Evolutionary conservation across 805 yeast genomes (phyloP), one percentile per base, ranked within the genome.

Genomic region (Saccharomyces paradoxus): DNA sequence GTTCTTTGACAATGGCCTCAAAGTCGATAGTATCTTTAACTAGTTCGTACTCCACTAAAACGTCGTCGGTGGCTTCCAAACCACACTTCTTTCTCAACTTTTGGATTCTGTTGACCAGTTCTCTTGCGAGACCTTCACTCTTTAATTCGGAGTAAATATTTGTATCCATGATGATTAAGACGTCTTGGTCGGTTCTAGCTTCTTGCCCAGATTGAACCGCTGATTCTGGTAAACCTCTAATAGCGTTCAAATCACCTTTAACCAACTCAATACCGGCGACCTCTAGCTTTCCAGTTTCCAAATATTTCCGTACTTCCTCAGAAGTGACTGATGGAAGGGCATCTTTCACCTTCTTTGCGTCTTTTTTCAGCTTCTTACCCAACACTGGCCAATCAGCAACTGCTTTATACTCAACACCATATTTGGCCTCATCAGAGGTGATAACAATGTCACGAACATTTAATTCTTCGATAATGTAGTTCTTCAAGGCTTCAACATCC

Each of bases 321-420:
- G 97, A 86, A 22, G 92, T 75, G 51, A 94, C 81, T 9, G 67
- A 68, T 59, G 97, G 98, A 63, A 94, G 80, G 17, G 95, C 98
- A 67, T 85, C 96, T 80, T 92, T 95, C 57, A 94, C 99, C 71
- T 82, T 85, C 76, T 87, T 89, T 58, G 88, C 95, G 65, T 91
- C 98, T 70, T 85, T 84, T 83, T 90, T 92, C 73, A 94, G 81
- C 75, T 94, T 94, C 80, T 92, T 94, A 76, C 99, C 99, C 63
- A 94, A 80, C 22, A 90, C 89, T 55, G 98, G 96, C 99, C 99
- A 94, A 77, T 94, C 99, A 50, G 99, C 99, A 71, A 88, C 95
- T 47, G 92, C 97, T 60, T 81, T 82, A 78, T 91, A 92, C 70
- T 86, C 87, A 58, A 94, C 98, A 65, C 91, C 94, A 69, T 91